Conservation (phyloP, 495 filamentous ascomycete species). For the Glonium stellatum region DNA sequence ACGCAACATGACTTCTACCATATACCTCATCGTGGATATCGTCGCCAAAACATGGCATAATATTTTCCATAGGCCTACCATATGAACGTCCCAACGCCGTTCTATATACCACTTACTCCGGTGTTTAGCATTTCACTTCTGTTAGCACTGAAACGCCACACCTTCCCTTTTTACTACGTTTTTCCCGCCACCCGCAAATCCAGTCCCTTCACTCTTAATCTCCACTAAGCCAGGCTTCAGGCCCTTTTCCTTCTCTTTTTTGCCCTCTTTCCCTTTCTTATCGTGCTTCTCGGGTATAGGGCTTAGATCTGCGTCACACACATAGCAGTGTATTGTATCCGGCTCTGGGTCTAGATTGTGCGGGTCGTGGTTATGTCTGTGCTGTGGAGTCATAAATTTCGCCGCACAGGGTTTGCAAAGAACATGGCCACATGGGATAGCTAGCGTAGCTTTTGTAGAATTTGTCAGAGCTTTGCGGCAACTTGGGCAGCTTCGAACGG, state of each 20-base stretch:
- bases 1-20: too few relatives aligned
- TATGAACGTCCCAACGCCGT: too few relatives aligned
- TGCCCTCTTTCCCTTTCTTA: constrained; percentile 42
- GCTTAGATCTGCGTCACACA: constrained; percentile 75
- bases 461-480: constrained; percentile 84
- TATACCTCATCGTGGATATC: too few relatives aligned
- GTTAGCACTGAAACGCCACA: constrained; percentile 63
- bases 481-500: constrained; percentile 69
- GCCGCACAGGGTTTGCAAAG: constrained; percentile 81
- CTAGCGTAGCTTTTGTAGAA: constrained; percentile 73
- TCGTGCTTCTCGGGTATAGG: constrained; percentile 35
- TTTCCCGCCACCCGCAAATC: constrained; percentile 78
- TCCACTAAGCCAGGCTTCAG: constrained; percentile 73
- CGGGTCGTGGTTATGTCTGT: constrained; percentile 45
- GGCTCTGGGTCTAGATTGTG: constrained; percentile 45
- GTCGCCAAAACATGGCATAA: too few relatives aligned
- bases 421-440: constrained; percentile 91
- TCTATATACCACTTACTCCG: too few relatives aligned
- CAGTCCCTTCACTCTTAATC: constrained; percentile 82
- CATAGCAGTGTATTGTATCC: constrained; percentile 65
- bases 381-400: constrained; percentile 67
- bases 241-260: constrained; percentile 48
- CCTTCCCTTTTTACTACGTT: constrained; percentile 74
- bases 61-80: too few relatives aligned
- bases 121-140: not conserved